Conservation (phyloP, 2,329 filamentous ascomycete species). For the Stemphylium beticola region DNA sequence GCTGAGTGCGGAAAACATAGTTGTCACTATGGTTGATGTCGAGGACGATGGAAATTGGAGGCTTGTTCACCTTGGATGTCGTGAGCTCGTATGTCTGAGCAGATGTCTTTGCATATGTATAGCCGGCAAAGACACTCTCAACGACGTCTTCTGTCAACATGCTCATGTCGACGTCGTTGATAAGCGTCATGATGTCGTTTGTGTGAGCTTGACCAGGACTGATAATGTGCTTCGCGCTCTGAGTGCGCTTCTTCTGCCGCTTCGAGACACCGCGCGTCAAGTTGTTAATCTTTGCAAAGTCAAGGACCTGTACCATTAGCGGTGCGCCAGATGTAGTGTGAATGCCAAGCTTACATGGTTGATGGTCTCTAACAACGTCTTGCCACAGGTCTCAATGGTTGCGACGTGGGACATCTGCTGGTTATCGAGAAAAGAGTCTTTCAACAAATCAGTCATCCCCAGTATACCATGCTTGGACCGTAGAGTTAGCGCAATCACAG, state of each 20-base stretch:
- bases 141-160: constrained; percentile 47
- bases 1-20: constrained; percentile 46
- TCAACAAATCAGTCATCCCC: constrained; percentile 48
- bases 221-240: constrained; percentile 40
- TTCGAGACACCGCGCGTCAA: constrained; percentile 40
- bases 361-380: constrained; percentile 51
- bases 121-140: constrained; percentile 47
- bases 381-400: constrained; percentile 49
- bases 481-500: neutral
- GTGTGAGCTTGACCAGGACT: constrained; percentile 38
- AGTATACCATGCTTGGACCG: constrained; percentile 61
- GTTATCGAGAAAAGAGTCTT: constrained; percentile 39
- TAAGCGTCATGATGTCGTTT: constrained; percentile 44
- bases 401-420: constrained; percentile 51
- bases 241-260: constrained; percentile 38
- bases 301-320: constrained; percentile 40
- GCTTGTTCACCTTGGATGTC: constrained; percentile 21
- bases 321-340: neutral
- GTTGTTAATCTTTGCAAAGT: constrained; percentile 51
- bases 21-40: constrained; percentile 46
- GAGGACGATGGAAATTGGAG: constrained; percentile 40
- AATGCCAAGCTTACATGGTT: constrained; percentile 40
- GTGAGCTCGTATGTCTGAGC: constrained; percentile 32
- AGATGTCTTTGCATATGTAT: constrained; percentile 42
- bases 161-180: constrained; percentile 45